Evolutionary conservation across 140 eudicot species (phyloP).

Genomic region (Bidens hawaiensis): DNA sequence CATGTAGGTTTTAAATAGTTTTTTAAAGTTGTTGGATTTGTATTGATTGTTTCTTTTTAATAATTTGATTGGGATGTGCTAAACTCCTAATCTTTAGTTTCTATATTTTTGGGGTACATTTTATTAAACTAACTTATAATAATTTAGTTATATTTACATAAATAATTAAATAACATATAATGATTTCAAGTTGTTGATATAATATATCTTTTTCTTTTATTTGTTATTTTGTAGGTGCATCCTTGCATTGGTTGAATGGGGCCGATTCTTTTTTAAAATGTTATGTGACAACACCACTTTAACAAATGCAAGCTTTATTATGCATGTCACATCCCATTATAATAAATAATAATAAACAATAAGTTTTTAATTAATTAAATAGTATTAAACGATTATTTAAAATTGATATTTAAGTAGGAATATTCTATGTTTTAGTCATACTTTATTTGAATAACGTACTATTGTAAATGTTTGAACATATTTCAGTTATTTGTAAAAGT

Average conservation of each 20-base stretch:
- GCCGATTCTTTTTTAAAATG: constrained; percentile 22
- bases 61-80: constrained; percentile 7
- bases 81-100: background rate
- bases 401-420: background rate
- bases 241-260: constrained; percentile 22
- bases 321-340: constrained; percentile 33
- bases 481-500: background rate
- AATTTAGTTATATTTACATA: background rate
- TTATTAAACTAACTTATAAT: background rate
- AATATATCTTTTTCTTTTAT: background rate
- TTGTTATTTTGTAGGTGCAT: constrained; percentile 17
- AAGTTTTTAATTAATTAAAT: background rate
- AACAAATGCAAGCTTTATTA: constrained; percentile 28
- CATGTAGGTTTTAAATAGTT: background rate
- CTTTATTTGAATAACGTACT: too few species aligned
- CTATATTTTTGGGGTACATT: too few species aligned
- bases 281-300: constrained; percentile 36
- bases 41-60: background rate
- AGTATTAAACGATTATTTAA: background rate
- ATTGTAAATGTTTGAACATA: too few species aligned
- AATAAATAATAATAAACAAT: background rate
- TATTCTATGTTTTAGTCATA: too few species aligned
- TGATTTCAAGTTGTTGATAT: background rate
- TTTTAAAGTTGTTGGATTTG: constrained; percentile 1
- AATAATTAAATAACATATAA: too few species aligned